phyloP scores from a whole-genome alignment of 768 basidiomycete species.

The Tephrocybe sp. region DNA sequence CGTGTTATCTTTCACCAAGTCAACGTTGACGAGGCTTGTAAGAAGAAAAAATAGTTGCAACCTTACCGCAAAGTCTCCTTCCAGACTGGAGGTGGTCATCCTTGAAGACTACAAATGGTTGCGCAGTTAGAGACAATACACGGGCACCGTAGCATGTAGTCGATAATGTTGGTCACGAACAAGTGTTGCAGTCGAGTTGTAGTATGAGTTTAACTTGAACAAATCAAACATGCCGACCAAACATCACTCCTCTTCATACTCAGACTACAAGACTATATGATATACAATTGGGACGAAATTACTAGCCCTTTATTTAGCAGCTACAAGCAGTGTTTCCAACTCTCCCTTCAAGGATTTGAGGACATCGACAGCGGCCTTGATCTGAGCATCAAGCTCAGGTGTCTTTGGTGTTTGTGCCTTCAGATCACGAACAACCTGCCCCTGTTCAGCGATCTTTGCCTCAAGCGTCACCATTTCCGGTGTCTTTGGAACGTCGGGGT shows the following conservation, averaged over 20 bases:
- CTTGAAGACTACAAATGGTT: too few species aligned
- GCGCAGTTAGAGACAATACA: too few species aligned
- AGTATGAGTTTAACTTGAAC: too few species aligned
- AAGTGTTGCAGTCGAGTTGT: too few species aligned
- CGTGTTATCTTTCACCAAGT: slow-evolving; percentile 56
- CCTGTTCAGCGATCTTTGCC: slow-evolving; percentile 73
- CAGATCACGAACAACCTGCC: slow-evolving; percentile 65
- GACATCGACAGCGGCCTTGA: slow-evolving; percentile 56
- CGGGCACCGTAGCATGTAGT: too few species aligned
- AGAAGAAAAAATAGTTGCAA: background rate
- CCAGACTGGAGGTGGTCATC: background rate
- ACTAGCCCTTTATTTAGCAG: background rate
- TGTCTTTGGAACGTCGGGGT: slow-evolving; percentile 57
- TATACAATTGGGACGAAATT: background rate
- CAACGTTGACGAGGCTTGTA: background rate
- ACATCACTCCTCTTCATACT: too few species aligned
- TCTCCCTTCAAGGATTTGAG: slow-evolving; percentile 67
- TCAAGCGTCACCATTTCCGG: slow-evolving; percentile 73
- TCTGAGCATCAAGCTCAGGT: slow-evolving; percentile 57
- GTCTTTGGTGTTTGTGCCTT: slow-evolving; percentile 63
- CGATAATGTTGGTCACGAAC: too few species aligned
- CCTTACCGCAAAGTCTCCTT: background rate
- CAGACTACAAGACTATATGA: background rate
- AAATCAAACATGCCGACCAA: too few species aligned
- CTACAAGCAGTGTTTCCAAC: slow-evolving; percentile 30